These are phyloP conservation scores for Tubosaeta brunneosetosa DNA, from an alignment of 768 basidiomycete genomes.

Conservation along the genomic window DNA sequence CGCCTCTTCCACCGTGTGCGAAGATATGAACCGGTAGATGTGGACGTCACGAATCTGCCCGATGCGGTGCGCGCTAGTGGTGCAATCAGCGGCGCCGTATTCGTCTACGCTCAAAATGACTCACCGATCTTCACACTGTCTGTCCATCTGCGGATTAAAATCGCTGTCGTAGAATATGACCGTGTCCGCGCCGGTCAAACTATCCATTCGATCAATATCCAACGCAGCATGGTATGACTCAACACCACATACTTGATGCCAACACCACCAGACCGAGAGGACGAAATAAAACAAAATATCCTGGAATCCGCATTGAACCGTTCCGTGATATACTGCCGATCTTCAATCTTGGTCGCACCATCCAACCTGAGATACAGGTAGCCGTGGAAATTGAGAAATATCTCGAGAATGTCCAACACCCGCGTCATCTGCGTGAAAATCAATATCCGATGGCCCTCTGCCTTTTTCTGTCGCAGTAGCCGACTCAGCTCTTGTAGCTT, in stretches of 20 bases:
- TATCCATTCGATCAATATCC: slow-evolving; percentile 27
- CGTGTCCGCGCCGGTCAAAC: slow-evolving; percentile 85
- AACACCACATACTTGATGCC: slow-evolving; percentile 78
- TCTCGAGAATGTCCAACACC: slow-evolving; percentile 90
- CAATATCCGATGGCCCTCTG: slow-evolving; percentile 82
- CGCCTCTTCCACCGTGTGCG: slow-evolving; percentile 91
- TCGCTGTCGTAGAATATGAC: slow-evolving; percentile 98
- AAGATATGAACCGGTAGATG: slow-evolving; percentile 90
- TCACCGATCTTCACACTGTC: slow-evolving; percentile 91
- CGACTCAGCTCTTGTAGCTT: slow-evolving; percentile 84
- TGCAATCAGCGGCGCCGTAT: not conserved
- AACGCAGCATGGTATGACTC: slow-evolving; percentile 8
- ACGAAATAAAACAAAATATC: slow-evolving; percentile 85
- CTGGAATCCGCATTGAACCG: slow-evolving; percentile 75
- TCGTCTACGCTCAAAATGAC: slow-evolving; percentile 11
- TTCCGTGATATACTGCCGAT: slow-evolving; percentile 88
- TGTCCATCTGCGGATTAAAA: slow-evolving; percentile 97
- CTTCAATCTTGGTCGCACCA: slow-evolving; percentile 93
- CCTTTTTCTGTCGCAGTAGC: slow-evolving; percentile 78
- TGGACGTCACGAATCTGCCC: slow-evolving; percentile 96
- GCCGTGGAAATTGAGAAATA: slow-evolving; percentile 88
- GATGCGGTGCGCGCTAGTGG: slow-evolving; percentile 86
- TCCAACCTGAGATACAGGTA: slow-evolving; percentile 93
- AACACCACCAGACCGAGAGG: slow-evolving; percentile 76
- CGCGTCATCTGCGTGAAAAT: slow-evolving; percentile 98